phyloP scores from a whole-genome alignment of 2,329 filamentous ascomycete species.

The Rhytidhysteron rufulum region DNA sequence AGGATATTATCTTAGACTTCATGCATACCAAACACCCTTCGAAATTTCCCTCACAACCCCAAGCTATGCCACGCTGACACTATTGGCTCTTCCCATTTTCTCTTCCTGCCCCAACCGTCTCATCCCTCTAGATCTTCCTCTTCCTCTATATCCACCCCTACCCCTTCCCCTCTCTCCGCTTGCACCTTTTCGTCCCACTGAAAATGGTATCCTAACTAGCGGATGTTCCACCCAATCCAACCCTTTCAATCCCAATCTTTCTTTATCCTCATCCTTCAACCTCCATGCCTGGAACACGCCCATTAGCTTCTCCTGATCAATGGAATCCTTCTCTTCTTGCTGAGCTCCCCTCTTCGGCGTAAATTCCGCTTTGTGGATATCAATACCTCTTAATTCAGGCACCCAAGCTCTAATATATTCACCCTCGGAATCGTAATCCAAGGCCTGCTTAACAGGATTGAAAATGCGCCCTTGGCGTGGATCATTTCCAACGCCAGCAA shows the following conservation, averaged over 20 bases:
- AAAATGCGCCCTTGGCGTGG: conserved; percentile 70
- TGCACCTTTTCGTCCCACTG: conserved; percentile 29
- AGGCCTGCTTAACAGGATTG: conserved; percentile 76
- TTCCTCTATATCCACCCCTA: conserved; percentile 16
- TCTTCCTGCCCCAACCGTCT: conserved; percentile 11
- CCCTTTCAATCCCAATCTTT: conserved; percentile 53
- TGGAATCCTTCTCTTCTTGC: conserved; percentile 15
- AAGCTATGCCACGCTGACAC: too few relatives aligned
- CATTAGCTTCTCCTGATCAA: conserved; percentile 41
- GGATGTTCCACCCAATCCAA: conserved; percentile 58
- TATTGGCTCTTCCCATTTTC: conserved; percentile 7
- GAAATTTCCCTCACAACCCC: too few relatives aligned
- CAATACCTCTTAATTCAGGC: conserved; percentile 58
- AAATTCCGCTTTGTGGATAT: conserved; percentile 18
- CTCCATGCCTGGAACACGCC: conserved; percentile 70
- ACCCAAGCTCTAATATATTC: conserved; percentile 72
- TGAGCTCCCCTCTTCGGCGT: conserved; percentile 9
- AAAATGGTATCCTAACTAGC: conserved; percentile 28
- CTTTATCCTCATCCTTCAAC: conserved; percentile 55
- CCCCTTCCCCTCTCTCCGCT: conserved; percentile 11
- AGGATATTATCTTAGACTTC: too few relatives aligned
- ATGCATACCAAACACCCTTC: too few relatives aligned
- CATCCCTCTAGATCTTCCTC: conserved; percentile 10
- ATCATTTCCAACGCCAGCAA: conserved; percentile 75
- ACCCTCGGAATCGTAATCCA: conserved; percentile 70